phyloP scores from a whole-genome alignment of 345 rosid species.

The Erucastrum elatum region DNA sequence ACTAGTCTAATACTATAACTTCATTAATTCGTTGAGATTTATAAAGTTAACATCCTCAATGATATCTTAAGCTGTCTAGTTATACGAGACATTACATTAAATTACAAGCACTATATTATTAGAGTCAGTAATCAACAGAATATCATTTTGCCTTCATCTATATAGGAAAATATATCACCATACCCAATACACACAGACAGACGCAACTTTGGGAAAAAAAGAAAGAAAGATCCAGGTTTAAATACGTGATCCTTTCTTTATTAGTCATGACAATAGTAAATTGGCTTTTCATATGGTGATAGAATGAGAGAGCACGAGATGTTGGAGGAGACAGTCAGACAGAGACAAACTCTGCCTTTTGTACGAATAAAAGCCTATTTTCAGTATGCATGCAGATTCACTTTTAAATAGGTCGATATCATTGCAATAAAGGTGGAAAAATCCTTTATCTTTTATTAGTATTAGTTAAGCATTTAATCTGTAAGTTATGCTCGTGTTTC shows the following conservation, averaged over 20 bases:
- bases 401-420: slow-evolving; percentile 1
- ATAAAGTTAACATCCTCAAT: background rate
- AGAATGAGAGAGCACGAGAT: slow-evolving; percentile 13
- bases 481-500: too few relatives aligned
- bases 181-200: background rate
- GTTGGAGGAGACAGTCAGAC: slow-evolving; percentile 27
- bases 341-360: slow-evolving; percentile 37
- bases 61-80: slow-evolving; percentile 4
- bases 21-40: background rate
- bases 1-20: background rate
- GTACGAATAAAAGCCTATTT: slow-evolving; percentile 13
- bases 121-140: background rate
- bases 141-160: background rate
- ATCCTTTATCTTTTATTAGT: too few relatives aligned
- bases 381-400: slow-evolving; percentile 18
- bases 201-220: background rate
- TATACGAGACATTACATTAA: background rate
- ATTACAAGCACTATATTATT: background rate
- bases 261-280: background rate
- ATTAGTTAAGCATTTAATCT: too few relatives aligned
- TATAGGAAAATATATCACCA: background rate
- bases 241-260: background rate
- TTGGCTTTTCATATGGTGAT: slow-evolving; percentile 6
- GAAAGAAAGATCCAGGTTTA: background rate
- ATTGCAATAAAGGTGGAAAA: background rate